These are phyloP conservation scores for Emericellopsis atlantica DNA, from an alignment of 2,329 filamentous ascomycete genomes.

Conservation along the genomic window DNA sequence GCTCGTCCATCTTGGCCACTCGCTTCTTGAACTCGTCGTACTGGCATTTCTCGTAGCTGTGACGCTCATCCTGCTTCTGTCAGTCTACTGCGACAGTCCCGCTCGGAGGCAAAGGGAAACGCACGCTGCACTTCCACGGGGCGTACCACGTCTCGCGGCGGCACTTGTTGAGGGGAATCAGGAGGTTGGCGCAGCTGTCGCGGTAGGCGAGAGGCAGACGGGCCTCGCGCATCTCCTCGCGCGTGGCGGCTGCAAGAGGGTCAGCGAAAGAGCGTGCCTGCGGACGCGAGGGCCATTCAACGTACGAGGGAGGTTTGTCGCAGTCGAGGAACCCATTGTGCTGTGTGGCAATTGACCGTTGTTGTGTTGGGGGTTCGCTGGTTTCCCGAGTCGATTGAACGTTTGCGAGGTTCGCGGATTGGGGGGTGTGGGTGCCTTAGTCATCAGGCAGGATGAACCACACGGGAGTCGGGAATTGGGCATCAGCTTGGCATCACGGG, in stretches of 20 bases:
- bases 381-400: too few relatives aligned
- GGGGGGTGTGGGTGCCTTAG: too few relatives aligned
- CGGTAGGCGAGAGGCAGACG: constrained; percentile 81
- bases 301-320: constrained; percentile 25
- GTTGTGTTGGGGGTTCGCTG: too few relatives aligned
- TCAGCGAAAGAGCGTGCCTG: constrained; percentile 6
- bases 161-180: constrained; percentile 94
- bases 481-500: too few relatives aligned
- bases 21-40: constrained; percentile 98
- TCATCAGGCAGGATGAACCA: too few relatives aligned
- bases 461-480: too few relatives aligned
- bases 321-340: constrained; percentile 21
- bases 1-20: constrained; percentile 96
- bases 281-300: constrained; percentile 4
- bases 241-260: constrained; percentile 50
- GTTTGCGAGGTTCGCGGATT: too few relatives aligned
- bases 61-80: constrained; percentile 67
- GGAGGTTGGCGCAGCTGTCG: constrained; percentile 86
- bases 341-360: too few relatives aligned
- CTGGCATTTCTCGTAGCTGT: constrained; percentile 98
- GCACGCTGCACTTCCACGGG: constrained; percentile 94
- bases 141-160: constrained; percentile 85
- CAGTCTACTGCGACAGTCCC: background rate
- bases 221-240: constrained; percentile 89
- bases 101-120: background rate